Evolutionary conservation across 345 rosid species (phyloP), one percentile per base, ranked within the genome.

Genomic region (Noccaea caerulescens): DNA sequence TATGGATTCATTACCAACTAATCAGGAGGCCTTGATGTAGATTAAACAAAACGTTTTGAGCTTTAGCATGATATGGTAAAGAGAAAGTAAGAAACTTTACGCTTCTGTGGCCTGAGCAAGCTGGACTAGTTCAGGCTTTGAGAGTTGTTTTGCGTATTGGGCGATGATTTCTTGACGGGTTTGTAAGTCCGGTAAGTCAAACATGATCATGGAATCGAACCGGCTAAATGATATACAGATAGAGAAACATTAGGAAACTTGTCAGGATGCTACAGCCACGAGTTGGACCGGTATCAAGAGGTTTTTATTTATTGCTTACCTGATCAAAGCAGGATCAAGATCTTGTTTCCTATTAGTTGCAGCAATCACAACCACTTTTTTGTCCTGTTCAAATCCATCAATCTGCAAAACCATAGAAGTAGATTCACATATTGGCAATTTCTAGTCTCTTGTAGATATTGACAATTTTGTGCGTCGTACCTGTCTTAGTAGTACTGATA

Each of bases 261-360:
- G 50, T 75, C 43, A 69, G 13, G 66, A 33, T 45, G 66, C 25
- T 59, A 25, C 32, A 70, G 36, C 36, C 27, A 3, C 32, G 1
- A 8, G 23, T 54, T 4, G 8, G 63, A 53, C 10, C 0, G 18
- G 16, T 34, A 16, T 27, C 20, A 8, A 42, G 42, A 25, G 32
- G 68, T 51, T 47, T 47, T 25, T 25, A 25, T 27, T 11, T 23
- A 18, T 44, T 36, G 32, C 8, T 13, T 66, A 88, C 99, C 99
- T 91, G 64, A 94, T 84, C 59, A 92, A 77, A 44, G 99, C 97
- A 10, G 98, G 92, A 80, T 92, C 98, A 66, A 94, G 96, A 76
- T 92, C 99, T 78, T 87, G 96, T 82, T 89, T 94, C 73, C 99
- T 83, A 75, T 92, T 92, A 58, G 98, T 94, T 59, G 98, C 98